Base-by-base conservation (phyloP, 768 basidiomycete genomes). In the Cystofilobasidium ferigula region DNA sequence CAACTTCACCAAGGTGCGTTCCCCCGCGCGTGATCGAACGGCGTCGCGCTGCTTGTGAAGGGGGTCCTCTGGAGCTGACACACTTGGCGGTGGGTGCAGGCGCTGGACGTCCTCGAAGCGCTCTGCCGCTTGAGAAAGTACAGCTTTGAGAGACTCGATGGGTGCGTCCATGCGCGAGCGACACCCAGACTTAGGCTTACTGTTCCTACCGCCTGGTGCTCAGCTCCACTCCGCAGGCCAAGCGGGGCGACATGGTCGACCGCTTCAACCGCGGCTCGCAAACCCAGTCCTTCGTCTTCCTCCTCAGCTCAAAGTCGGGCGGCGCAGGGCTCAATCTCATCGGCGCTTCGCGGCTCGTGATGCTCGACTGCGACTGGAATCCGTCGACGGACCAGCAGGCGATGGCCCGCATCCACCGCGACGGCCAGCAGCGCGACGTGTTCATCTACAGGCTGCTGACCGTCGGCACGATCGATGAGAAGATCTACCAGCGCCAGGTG, bases 241-340 rank as follows among this genome's bases (percentile, higher is more conserved):
- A 89, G 73, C 80, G 91, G 42, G 88, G 91, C 73, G 86, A 88
- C 74, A 84, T 86, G 68, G 92, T 99, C 30, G 89, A 93, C 70
- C 48, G 48, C 22, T 57, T 62, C 69, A 63, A 65, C 16, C 2
- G 48, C 8, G 30, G 8, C 0, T 20, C 43, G 14, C 47, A 45
- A 7, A 12, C 34, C 28, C 35, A 35, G 34, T 40, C 35, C 28
- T 57, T 95, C 72, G 74, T 97, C 54, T 98, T 99, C 73, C 78
- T 99, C 30, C 78, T 99, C 63, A 93, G 90, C 74, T 87, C 91
- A 8, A 99, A 99, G 77, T 89, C 92, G 1, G 93, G 94, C 20
- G 94, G 94, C 14, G 87, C 91, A 36, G 94, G 94, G 4, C 83
- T 99, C 57, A 98, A 97, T 76, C 35, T 89, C 47, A 88, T 89